phyloP scores from a whole-genome alignment of 345 rosid species.

The Aquilaria yunnanensis region DNA sequence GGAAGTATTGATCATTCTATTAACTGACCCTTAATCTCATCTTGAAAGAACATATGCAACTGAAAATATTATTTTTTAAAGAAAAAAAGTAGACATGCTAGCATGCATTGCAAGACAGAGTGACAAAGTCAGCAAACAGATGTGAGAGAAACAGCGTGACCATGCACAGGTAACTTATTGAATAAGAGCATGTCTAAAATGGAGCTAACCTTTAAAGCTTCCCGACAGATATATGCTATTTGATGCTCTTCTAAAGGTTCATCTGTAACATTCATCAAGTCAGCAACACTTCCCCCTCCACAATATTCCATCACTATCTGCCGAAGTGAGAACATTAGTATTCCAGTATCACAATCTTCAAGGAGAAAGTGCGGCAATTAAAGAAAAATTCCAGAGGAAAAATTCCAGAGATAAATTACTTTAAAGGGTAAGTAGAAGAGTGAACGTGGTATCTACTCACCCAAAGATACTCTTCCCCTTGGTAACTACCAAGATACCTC shows the following conservation, averaged over 20 bases:
- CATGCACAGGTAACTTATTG: too few relatives aligned
- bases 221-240: slow-evolving; percentile 91
- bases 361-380: slow-evolving; percentile 1
- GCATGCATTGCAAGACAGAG: too few relatives aligned
- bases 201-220: slow-evolving; percentile 69
- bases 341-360: slow-evolving; percentile 12
- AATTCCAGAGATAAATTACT: neutral
- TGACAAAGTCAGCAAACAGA: too few relatives aligned
- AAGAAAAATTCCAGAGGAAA: slow-evolving; percentile 7
- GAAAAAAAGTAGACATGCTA: too few relatives aligned
- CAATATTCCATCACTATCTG: slow-evolving; percentile 99
- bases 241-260: slow-evolving; percentile 94
- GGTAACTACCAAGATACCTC: slow-evolving; percentile 93
- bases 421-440: slow-evolving; percentile 2
- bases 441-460: slow-evolving; percentile 29
- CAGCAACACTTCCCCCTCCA: slow-evolving; percentile 99
- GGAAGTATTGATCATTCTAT: too few relatives aligned
- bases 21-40: too few relatives aligned
- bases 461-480: slow-evolving; percentile 99
- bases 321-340: slow-evolving; percentile 30
- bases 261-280: slow-evolving; percentile 84
- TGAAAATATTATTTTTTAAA: too few relatives aligned
- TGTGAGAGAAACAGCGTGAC: too few relatives aligned
- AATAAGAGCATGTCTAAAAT: too few relatives aligned
- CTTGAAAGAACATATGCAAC: too few relatives aligned